A percentile compares a stretch with the other conserved stretches of the same genome.
Evolutionary conservation across 768 basidiomycete species (phyloP).

Genomic region (Sistotremastrum suecicum): DNA sequence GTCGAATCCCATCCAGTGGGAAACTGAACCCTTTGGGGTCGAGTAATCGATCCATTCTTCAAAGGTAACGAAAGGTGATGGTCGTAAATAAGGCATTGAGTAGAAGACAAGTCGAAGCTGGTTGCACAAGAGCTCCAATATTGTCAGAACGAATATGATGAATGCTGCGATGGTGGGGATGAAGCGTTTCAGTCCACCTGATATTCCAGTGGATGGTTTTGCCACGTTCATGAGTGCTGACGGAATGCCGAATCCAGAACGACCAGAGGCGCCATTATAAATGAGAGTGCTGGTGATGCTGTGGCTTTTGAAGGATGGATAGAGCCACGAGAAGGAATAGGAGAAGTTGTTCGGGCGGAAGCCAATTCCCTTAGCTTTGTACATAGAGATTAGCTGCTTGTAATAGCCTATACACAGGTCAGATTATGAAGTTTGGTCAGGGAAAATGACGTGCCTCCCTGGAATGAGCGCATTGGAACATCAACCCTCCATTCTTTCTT

Average conservation of each 20-base stretch:
- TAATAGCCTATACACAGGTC: slow-evolving; percentile 44
- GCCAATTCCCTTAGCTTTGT: slow-evolving; percentile 42
- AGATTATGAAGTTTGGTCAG: not conserved
- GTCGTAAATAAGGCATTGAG: slow-evolving; percentile 29
- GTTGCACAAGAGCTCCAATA: slow-evolving; percentile 28
- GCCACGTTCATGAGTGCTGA: slow-evolving; percentile 12
- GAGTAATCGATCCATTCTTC: slow-evolving; percentile 31
- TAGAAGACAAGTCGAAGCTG: slow-evolving; percentile 30
- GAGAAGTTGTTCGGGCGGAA: slow-evolving; percentile 46
- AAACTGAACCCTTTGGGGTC: slow-evolving; percentile 26
- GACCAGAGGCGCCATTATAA: slow-evolving; percentile 51
- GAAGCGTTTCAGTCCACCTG: slow-evolving; percentile 10
- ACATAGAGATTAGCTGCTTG: slow-evolving; percentile 51
- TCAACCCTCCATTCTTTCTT: slow-evolving; percentile 41
- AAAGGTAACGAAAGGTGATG: slow-evolving; percentile 25
- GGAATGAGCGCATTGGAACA: slow-evolving; percentile 73
- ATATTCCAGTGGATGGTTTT: slow-evolving; percentile 8
- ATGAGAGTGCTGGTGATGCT: slow-evolving; percentile 37
- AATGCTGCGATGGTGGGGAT: slow-evolving; percentile 8
- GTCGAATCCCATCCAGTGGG: slow-evolving; percentile 33
- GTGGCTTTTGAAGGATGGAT: slow-evolving; percentile 10
- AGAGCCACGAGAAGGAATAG: slow-evolving; percentile 54
- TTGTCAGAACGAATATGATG: slow-evolving; percentile 27
- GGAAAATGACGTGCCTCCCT: slow-evolving; percentile 40
- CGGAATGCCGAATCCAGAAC: slow-evolving; percentile 38